A percentile compares a stretch with the other conserved stretches of the same genome.
Conservation (phyloP, 306 rosid species). For the Ceratonia siliqua region DNA sequence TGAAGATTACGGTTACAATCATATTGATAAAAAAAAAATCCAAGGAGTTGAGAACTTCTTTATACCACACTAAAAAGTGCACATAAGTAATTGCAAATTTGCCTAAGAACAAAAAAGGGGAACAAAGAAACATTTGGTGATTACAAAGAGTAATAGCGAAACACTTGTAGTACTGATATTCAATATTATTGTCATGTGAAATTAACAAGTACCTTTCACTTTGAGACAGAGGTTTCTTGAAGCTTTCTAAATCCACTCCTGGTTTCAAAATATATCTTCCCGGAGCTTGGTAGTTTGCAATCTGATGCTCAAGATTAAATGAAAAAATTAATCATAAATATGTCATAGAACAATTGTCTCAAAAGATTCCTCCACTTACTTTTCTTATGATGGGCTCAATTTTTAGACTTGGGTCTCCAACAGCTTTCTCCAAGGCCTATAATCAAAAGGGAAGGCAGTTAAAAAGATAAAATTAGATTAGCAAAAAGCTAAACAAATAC, state of each 20-base stretch:
- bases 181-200: constrained; percentile 10
- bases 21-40: not conserved
- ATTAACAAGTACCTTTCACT: constrained; percentile 70
- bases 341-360: constrained; percentile 31
- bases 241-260: constrained; percentile 62
- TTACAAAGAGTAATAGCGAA: not conserved
- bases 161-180: not conserved
- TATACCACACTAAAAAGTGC: not conserved
- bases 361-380: constrained; percentile 51
- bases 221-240: constrained; percentile 65
- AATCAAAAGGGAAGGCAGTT: constrained; percentile 24
- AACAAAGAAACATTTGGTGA: not conserved
- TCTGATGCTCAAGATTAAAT: constrained; percentile 62
- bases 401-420: constrained; percentile 73
- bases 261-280: constrained; percentile 77
- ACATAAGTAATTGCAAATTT: not conserved
- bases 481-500: constrained; percentile 3
- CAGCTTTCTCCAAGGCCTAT: constrained; percentile 87
- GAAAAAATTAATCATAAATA: constrained; percentile 38
- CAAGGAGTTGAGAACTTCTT: not conserved
- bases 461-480: constrained; percentile 28
- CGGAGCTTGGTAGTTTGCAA: constrained; percentile 76
- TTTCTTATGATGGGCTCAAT: constrained; percentile 76
- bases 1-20: not conserved
- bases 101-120: not conserved